Percentiles rank a stretch among this genome's conserved stretches.
These are phyloP conservation scores for Claviceps sp. DNA, from an alignment of 2,329 filamentous ascomycete species.

Conservation along the genomic window DNA sequence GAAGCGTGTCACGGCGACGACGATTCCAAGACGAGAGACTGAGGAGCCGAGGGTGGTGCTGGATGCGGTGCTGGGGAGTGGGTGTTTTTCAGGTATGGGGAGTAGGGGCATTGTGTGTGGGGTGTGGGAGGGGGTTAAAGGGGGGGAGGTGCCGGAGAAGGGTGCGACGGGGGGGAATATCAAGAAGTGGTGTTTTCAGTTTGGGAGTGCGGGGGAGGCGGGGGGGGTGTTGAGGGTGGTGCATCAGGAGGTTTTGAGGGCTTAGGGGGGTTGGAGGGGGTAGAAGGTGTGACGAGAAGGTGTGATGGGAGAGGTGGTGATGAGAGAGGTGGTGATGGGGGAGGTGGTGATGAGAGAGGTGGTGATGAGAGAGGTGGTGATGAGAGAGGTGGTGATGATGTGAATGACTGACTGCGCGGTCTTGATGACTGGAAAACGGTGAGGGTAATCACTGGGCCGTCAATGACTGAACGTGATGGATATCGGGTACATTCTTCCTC, in stretches of 20 bases:
- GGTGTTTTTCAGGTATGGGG: conserved; percentile 72
- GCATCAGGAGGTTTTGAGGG: conserved; percentile 39
- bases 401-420: too few relatives aligned
- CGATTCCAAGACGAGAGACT: conserved; percentile 49
- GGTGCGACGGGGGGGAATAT: conserved; percentile 41
- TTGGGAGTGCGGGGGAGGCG: conserved; percentile 37
- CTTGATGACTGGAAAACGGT: too few relatives aligned
- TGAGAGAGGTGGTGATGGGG: too few relatives aligned
- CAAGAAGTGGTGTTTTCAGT: conserved; percentile 53
- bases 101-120: conserved; percentile 78
- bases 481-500: too few relatives aligned
- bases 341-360: too few relatives aligned
- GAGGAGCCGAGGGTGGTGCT: conserved; percentile 51
- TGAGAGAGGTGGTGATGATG: too few relatives aligned
- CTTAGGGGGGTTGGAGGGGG: not conserved
- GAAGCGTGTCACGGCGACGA: conserved; percentile 72
- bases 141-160: conserved; percentile 41
- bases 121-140: conserved; percentile 67
- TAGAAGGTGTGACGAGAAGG: too few relatives aligned
- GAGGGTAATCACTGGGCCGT: too few relatives aligned
- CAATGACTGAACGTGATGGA: too few relatives aligned
- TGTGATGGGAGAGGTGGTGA: too few relatives aligned
- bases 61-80: conserved; percentile 74
- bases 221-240: conserved; percentile 42
- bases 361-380: too few relatives aligned